Conservation (phyloP, 768 basidiomycete genomes). For the Calvatia gigantea region DNA sequence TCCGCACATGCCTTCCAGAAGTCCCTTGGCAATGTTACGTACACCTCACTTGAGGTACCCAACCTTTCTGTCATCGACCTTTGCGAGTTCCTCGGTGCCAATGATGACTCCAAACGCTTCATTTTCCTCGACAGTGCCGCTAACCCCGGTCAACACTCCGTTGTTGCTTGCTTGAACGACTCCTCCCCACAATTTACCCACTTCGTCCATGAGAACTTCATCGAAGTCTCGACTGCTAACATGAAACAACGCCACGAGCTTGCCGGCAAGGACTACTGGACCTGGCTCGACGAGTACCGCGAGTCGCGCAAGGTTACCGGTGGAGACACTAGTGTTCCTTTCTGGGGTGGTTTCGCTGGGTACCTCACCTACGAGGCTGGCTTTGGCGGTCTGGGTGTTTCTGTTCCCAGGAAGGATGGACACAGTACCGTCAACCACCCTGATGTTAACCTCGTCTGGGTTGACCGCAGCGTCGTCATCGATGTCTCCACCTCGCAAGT, state of each 20-base stretch:
- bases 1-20: constrained; percentile 19
- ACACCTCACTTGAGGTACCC: constrained; percentile 35
- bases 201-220: constrained; percentile 42
- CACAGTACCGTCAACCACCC: constrained; percentile 41
- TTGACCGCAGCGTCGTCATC: constrained; percentile 74
- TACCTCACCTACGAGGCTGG: constrained; percentile 81
- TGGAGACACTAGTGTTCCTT: constrained; percentile 57
- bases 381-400: constrained; percentile 48
- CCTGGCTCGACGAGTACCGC: constrained; percentile 76
- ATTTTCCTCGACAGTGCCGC: constrained; percentile 76
- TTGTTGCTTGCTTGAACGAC: constrained; percentile 58
- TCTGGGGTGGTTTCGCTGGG: constrained; percentile 84
- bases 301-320: constrained; percentile 39
- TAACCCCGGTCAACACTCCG: constrained; percentile 69
- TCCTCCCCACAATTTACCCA: constrained; percentile 58
- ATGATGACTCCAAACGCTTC: constrained; percentile 57
- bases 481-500: constrained; percentile 48
- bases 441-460: constrained; percentile 73
- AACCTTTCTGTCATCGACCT: constrained; percentile 40
- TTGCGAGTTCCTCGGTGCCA: constrained; percentile 62
- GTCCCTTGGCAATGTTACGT: constrained; percentile 26
- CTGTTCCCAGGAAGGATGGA: constrained; percentile 26
- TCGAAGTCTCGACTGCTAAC: constrained; percentile 42
- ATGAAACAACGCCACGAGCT: constrained; percentile 37
- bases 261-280: constrained; percentile 58